A percentile compares a stretch with the other conserved stretches of the same genome.
These are phyloP conservation scores for Thoreauomyces humboldtii DNA, from an alignment of 192 early-diverging fungal species.

Conservation along the genomic window DNA sequence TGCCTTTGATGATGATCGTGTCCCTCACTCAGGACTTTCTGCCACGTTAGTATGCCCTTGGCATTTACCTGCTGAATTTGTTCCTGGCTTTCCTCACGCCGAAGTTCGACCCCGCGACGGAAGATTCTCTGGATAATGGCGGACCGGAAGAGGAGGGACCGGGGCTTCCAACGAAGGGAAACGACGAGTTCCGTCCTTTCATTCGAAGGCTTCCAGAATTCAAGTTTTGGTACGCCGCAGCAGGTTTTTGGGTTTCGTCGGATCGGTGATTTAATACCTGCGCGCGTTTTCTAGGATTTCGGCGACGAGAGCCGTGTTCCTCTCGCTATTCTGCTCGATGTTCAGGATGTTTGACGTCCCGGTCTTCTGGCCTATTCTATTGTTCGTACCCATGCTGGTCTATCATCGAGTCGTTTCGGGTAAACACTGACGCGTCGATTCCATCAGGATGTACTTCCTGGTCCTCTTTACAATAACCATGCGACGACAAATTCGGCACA, in stretches of 20 bases:
- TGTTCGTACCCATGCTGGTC: constrained; percentile 46
- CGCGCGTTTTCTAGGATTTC: constrained; percentile 59
- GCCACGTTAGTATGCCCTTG: constrained; percentile 70
- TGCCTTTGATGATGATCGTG: too few relatives aligned
- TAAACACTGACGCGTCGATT: too few relatives aligned
- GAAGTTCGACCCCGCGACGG: constrained; percentile 90
- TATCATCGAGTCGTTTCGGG: not conserved
- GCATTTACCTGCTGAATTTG: constrained; percentile 92
- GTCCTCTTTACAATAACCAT: constrained; percentile 93
- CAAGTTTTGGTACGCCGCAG: constrained; percentile 86
- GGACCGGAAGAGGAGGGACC: constrained; percentile 65
- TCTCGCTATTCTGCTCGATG: constrained; percentile 85
- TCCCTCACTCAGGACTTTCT: too few relatives aligned
- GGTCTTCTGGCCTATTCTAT: constrained; percentile 98
- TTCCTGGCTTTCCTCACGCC: constrained; percentile 95
- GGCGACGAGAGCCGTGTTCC: constrained; percentile 74
- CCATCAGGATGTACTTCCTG: constrained; percentile 79
- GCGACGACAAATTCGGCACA: constrained; percentile 94
- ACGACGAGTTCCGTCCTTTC: constrained; percentile 97
- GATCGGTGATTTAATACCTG: not conserved
- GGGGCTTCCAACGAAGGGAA: constrained; percentile 74
- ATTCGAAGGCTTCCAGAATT: constrained; percentile 96
- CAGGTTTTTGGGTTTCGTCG: not conserved
- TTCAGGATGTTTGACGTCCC: constrained; percentile 89
- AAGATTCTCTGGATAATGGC: constrained; percentile 55